Base-by-base conservation (phyloP, 2,329 filamentous ascomycete species). In the Alternaria alternata region DNA sequence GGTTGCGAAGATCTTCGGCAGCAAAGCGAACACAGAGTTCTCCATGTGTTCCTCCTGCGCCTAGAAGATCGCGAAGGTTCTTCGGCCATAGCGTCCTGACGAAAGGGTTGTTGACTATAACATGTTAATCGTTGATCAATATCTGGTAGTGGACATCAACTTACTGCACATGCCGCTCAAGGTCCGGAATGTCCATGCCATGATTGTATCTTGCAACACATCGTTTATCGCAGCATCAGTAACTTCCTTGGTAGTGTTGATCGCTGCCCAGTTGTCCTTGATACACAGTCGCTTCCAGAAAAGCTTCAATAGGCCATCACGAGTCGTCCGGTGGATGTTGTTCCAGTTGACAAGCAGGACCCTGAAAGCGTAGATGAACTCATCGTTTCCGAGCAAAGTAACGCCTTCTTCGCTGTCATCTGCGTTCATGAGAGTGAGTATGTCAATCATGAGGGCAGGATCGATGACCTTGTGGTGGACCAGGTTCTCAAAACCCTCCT, bases 221-320 rank as follows among this genome's bases (percentile, higher is more conserved):
- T 85, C 83, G 54, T 88, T 82, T 28, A 93, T 86, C 63, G 91
- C 85, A 3, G 82, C 80, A 71, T 96, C 93, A 57, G 88, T 87
- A 74, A 91, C 90, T 60, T 90, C 84, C 48, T 89, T 87, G 0
- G 91, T 94, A 66, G 92, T 88, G 73, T 95, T 94, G 73, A 96
- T 86, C 59, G 82, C 83, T 26, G 86, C 82, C 95, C 95, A 99
- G 74, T 97, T 88, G 75, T 97, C 94, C 51, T 89, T 88, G 66
- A 94, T 85, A 71, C 91, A 91, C 62, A 93, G 90, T 54, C 95
- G 88, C 73, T 95, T 90, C 95, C 95, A 99, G 63, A 98, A 91
- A n/a, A 88, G 78, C 61, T 82, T 83, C 51, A 87, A 80, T 36
- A 85, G 74, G 32, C 83, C 80, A 26, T 89, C 84, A 64, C 73